Evolutionary conservation across 345 rosid genomes (phyloP).

Genomic region (Psidium guajava): DNA sequence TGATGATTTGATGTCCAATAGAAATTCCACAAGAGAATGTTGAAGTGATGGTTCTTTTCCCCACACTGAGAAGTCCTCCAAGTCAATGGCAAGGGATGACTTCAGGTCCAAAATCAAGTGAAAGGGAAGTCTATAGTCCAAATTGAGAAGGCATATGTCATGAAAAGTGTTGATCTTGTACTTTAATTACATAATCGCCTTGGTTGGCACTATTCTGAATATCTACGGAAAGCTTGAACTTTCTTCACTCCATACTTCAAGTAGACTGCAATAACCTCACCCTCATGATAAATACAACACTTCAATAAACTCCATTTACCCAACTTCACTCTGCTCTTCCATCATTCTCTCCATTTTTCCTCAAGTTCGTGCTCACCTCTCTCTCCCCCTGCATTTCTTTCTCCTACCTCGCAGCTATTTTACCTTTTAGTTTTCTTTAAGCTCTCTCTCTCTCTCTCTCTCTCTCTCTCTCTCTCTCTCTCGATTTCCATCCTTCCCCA

Average conservation of each 20-base stretch:
- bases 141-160: background rate
- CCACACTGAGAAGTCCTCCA: background rate
- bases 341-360: background rate
- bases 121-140: background rate
- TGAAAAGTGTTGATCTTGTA: background rate
- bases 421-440: background rate
- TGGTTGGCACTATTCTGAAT: background rate
- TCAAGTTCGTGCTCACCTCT: background rate
- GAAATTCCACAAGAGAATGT: background rate
- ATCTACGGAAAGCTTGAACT: background rate
- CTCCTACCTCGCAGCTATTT: background rate
- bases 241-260: background rate
- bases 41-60: background rate
- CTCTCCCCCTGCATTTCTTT: background rate
- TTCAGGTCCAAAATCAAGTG: background rate
- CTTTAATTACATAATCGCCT: background rate
- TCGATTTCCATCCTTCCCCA: background rate
- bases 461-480: background rate
- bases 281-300: background rate
- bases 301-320: background rate
- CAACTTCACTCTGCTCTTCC: background rate
- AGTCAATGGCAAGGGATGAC: background rate
- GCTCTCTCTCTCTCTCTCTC: background rate
- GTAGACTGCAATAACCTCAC: background rate
- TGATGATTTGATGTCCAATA: background rate